These are phyloP conservation scores for Penicillium sp. DNA, from an alignment of 2,329 filamentous ascomycete species.

Conservation along the genomic window DNA sequence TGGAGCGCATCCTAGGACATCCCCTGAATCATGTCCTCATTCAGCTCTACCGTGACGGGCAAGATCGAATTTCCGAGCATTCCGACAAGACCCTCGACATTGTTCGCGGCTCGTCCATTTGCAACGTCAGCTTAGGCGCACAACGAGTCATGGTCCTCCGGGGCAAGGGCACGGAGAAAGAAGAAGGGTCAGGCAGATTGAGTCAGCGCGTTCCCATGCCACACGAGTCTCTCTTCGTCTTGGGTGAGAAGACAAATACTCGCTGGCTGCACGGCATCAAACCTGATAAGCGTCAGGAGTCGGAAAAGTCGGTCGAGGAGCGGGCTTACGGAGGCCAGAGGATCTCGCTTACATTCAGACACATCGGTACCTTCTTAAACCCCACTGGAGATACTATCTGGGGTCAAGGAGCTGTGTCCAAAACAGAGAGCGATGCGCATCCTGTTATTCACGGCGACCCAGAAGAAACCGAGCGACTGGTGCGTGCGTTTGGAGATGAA, in stretches of 20 bases:
- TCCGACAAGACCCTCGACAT: conserved; percentile 97
- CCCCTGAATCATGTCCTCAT: conserved; percentile 89
- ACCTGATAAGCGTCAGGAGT: conserved; percentile 74
- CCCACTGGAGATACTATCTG: conserved; percentile 72
- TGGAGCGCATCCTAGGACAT: conserved; percentile 77
- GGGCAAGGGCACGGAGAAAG: conserved; percentile 59
- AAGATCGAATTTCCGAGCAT: conserved; percentile 94
- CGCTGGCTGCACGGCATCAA: conserved; percentile 92
- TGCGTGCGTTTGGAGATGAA: conserved; percentile 82
- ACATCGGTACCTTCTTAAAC: conserved; percentile 84
- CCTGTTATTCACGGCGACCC: conserved; percentile 72
- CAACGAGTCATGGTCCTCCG: conserved; percentile 88
- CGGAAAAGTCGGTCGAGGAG: conserved; percentile 73
- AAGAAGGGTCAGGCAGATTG: conserved; percentile 52
- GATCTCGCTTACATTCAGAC: conserved; percentile 89
- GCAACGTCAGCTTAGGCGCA: conserved; percentile 92
- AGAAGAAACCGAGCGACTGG: conserved; percentile 65
- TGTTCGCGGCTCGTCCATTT: conserved; percentile 77
- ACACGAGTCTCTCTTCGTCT: conserved; percentile 85
- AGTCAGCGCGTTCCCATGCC: conserved; percentile 75
- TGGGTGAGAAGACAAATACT: conserved; percentile 81
- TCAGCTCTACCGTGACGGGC: conserved; percentile 86
- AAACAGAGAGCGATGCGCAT: conserved; percentile 64
- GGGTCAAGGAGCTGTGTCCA: conserved; percentile 85
- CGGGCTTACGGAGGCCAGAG: conserved; percentile 74